Percentiles rank a stretch among this genome's conserved stretches.
These are phyloP conservation scores for Phymatotrichopsis omnivora DNA, from an alignment of 2,329 filamentous ascomycete species.

Conservation along the genomic window DNA sequence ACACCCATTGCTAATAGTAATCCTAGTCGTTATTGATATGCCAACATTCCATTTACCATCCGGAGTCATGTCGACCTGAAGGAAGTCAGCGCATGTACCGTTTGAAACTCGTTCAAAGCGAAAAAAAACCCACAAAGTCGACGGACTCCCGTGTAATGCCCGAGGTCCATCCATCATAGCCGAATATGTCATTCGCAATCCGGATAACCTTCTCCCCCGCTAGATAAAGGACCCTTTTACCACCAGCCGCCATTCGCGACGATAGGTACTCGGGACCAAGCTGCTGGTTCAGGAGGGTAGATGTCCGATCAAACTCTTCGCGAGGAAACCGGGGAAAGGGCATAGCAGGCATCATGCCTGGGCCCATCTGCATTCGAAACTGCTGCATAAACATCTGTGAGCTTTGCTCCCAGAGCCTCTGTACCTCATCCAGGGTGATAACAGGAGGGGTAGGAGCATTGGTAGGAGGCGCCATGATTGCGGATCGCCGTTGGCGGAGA, in stretches of 20 bases:
- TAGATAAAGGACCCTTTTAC: slow-evolving; percentile 82
- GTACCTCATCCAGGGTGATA: no score
- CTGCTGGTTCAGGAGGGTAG: slow-evolving; percentile 89
- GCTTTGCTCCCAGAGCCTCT: no score
- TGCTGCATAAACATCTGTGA: no score
- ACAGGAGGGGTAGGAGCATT: no score
- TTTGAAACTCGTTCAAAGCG: neutral
- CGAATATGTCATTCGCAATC: slow-evolving; percentile 88
- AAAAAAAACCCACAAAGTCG: slow-evolving; percentile 1
- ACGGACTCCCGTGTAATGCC: slow-evolving; percentile 51
- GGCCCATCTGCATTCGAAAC: no score
- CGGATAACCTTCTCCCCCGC: slow-evolving; percentile 95
- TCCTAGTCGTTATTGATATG: slow-evolving; percentile 77
- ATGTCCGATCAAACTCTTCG: no score
- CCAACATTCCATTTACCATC: slow-evolving; percentile 67
- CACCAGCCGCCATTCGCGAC: slow-evolving; percentile 68
- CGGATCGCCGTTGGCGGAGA: no score
- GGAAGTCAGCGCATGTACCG: slow-evolving; percentile 8
- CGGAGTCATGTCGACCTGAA: slow-evolving; percentile 74
- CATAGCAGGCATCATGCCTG: no score
- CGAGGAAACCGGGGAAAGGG: no score
- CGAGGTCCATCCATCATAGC: slow-evolving; percentile 96
- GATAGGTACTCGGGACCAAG: slow-evolving; percentile 95
- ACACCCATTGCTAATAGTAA: slow-evolving; percentile 87
- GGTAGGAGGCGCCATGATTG: no score